Base-by-base conservation (phyloP, 768 basidiomycete species). In the Leccinum olivaceopallidum region DNA sequence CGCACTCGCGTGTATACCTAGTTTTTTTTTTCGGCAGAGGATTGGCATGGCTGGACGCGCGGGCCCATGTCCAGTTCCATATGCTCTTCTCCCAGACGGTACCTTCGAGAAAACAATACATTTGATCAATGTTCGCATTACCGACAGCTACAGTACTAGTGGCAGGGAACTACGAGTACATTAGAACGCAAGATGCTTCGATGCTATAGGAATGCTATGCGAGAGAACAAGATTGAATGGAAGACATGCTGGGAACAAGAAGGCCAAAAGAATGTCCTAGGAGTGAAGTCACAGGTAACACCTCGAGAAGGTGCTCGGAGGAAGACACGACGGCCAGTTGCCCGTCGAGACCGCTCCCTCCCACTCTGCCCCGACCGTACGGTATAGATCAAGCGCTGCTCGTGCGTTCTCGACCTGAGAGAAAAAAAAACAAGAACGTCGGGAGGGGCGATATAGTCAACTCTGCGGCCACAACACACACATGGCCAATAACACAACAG, bases 261-360 rank as follows among this genome's bases (percentile, higher is more conserved):
- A 66, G 58, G 57, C 53, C 50, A 55, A 58, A 59, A 57, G 26
- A 50, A 20, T 49, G 42, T 42, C 37, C 53, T 42, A 34, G 53
- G 53, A 37, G 20, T 34, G 59, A 55, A 57, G 52, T 75, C 65
- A 91, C 56, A 84, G 72, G 69, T 91, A 93, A 71, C 90, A 93
- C 64, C 90, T 83, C 56, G 91, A 91, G 74, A 89, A 93, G 9
- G 86, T 85, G 72, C 84, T 86, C 1, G 91, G 91, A 37, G 91
- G 90, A 53, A 93, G 81, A 57, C 79, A 79, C 60, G 83, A 87
- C 1, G 91, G 90, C 91, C 91, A 93, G 61, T 86, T 84, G 10
- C 83, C 84, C 34, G 75, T 76, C 14, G 79, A 71, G 49, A 92
- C 78, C 22, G 83, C 78, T 10, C 63, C 69, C 68, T 93, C 91